Percentiles rank a stretch among this genome's conserved stretches.
phyloP scores from a whole-genome alignment of 768 basidiomycete genomes.

The Tricholoma sp. region DNA sequence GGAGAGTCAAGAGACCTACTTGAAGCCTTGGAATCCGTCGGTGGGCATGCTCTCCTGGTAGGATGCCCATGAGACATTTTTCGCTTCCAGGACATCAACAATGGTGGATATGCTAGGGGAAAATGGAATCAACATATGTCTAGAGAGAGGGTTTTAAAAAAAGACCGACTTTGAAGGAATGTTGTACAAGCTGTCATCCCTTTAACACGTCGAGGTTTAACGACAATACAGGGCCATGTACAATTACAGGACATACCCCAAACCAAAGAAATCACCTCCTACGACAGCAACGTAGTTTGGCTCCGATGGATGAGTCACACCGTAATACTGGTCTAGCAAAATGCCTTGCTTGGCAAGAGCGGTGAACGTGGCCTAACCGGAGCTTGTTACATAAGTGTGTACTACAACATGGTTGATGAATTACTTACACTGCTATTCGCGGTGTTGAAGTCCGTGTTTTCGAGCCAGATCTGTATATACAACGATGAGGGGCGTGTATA shows the following conservation, averaged over 20 bases:
- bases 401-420: conserved; percentile 8
- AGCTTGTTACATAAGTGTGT: conserved; percentile 1
- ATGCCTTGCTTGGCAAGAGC: conserved; percentile 47
- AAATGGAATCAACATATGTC: background rate
- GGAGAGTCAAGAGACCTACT: conserved; percentile 14
- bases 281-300: conserved; percentile 50
- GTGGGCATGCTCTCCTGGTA: conserved; percentile 58
- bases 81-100: conserved; percentile 55
- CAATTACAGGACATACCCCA: background rate
- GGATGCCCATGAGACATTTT: conserved; percentile 52
- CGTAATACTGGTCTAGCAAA: conserved; percentile 39
- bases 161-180: conserved; percentile 31
- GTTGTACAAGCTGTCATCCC: conserved; percentile 32
- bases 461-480: conserved; percentile 44
- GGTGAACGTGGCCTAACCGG: conserved; percentile 20
- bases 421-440: conserved; percentile 18
- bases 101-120: conserved; percentile 38
- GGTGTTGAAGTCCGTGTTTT: conserved; percentile 50
- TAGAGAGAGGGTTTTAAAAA: background rate
- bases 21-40: conserved; percentile 41
- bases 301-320: conserved; percentile 53
- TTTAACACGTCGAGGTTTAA: conserved; percentile 23
- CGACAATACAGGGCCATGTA: conserved; percentile 15
- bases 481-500: background rate
- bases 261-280: background rate